phyloP scores from a whole-genome alignment of 1,139 yeast species.

The Yamadazyma jaroonii region DNA sequence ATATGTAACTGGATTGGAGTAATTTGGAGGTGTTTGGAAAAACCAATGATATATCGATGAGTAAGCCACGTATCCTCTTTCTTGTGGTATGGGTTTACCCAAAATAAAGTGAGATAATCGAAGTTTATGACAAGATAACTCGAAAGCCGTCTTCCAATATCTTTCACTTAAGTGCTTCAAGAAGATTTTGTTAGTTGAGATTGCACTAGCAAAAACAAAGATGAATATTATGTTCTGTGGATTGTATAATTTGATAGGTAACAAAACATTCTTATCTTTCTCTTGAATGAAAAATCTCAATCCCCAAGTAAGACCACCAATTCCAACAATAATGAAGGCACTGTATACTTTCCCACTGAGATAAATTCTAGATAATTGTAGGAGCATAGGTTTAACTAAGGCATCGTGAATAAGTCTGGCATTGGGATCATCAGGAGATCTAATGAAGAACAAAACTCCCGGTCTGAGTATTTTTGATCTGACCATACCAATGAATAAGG shows the following conservation, averaged over 20 bases:
- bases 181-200: conserved; percentile 14
- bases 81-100: conserved; percentile 65
- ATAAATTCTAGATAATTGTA: conserved; percentile 72
- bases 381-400: conserved; percentile 65
- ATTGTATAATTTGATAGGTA: conserved; percentile 23
- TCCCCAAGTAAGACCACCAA: conserved; percentile 65
- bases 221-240: conserved; percentile 7
- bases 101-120: conserved; percentile 79
- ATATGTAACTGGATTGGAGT: conserved; percentile 52
- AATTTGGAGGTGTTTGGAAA: conserved; percentile 50
- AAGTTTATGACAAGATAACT: conserved; percentile 51
- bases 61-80: conserved; percentile 70
- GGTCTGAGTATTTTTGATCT: conserved; percentile 72
- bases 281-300: conserved; percentile 33
- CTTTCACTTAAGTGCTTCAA: conserved; percentile 37
- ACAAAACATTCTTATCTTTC: conserved; percentile 23
- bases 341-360: conserved; percentile 78
- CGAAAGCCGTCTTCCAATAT: conserved; percentile 67
- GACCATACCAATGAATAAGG: conserved; percentile 82
- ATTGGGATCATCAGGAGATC: conserved; percentile 94
- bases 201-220: conserved; percentile 7
- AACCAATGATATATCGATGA: conserved; percentile 46
- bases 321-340: conserved; percentile 66
- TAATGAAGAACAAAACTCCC: conserved; percentile 86
- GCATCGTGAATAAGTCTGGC: conserved; percentile 89